Evolutionary conservation across 305 asterid genomes (phyloP).

Genomic region (Withania somnifera): DNA sequence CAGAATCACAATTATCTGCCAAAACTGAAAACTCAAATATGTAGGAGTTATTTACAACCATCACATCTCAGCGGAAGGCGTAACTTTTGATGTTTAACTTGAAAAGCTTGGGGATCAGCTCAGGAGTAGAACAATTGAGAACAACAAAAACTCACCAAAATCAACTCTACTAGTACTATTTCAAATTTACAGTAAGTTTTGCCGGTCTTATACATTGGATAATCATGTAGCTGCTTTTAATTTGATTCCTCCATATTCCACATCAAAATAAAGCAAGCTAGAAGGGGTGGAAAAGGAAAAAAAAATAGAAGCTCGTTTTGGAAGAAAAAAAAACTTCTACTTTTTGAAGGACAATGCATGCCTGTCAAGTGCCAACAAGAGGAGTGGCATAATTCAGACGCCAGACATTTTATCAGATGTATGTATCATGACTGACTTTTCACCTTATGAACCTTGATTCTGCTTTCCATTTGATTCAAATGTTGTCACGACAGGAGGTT

Average conservation of each 20-base stretch:
- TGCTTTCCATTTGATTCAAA: conserved; percentile 45
- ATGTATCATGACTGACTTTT: not conserved
- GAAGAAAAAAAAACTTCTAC: not conserved
- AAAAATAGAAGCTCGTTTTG: not conserved
- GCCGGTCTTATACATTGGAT: not conserved
- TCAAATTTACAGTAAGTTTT: not conserved
- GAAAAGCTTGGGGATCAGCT: not conserved
- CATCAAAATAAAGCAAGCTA: not conserved
- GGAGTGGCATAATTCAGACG: not conserved
- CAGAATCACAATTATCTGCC: not conserved
- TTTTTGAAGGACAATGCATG: not conserved
- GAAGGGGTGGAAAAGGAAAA: not conserved
- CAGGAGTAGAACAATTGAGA: not conserved
- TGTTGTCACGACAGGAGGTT: conserved; percentile 28
- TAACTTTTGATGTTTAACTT: not conserved
- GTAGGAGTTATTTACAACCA: not conserved
- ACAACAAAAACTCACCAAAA: not conserved
- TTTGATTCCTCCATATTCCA: not conserved
- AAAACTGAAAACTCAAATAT: not conserved
- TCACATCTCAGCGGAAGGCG: not conserved
- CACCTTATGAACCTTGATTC: conserved; percentile 8
- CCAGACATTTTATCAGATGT: not conserved
- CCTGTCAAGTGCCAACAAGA: not conserved
- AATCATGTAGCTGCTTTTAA: not conserved
- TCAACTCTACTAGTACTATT: not conserved